These are phyloP conservation scores for Lichenothelia convexa DNA, from an alignment of 495 filamentous ascomycete genomes.

Conservation along the genomic window DNA sequence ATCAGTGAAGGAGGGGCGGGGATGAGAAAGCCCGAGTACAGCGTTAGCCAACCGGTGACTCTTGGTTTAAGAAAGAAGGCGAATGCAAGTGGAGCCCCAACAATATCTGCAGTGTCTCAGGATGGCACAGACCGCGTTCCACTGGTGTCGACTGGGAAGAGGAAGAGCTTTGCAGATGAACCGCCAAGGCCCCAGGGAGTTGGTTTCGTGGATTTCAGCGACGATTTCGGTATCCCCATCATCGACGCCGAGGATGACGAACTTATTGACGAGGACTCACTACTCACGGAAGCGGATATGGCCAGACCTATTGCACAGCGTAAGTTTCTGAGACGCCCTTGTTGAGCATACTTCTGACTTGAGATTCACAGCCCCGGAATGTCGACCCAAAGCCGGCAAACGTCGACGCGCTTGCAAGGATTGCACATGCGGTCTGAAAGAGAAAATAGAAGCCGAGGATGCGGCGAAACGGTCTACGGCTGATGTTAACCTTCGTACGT, in stretches of 20 bases:
- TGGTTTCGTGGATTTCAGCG: slow-evolving; percentile 52
- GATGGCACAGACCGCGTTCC: slow-evolving; percentile 13
- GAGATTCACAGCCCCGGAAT: slow-evolving; percentile 47
- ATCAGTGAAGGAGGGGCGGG: slow-evolving; percentile 35
- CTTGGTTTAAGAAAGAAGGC: slow-evolving; percentile 49
- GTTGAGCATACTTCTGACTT: slow-evolving; percentile 6
- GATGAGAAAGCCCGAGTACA: slow-evolving; percentile 57
- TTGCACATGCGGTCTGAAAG: slow-evolving; percentile 81
- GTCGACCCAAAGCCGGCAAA: slow-evolving; percentile 63
- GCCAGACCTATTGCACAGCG: slow-evolving; percentile 53
- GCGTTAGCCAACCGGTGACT: slow-evolving; percentile 46
- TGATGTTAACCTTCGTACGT: slow-evolving; percentile 37
- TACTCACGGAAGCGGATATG: slow-evolving; percentile 70
- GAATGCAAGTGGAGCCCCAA: slow-evolving; percentile 17
- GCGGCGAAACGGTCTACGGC: slow-evolving; percentile 43
- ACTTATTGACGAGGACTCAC: slow-evolving; percentile 65
- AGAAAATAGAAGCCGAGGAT: slow-evolving; percentile 66
- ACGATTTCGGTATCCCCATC: slow-evolving; percentile 38
- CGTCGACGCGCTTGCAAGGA: slow-evolving; percentile 90
- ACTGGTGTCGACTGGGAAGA: slow-evolving; percentile 23
- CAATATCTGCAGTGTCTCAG: slow-evolving; percentile 15
- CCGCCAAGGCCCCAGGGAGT: slow-evolving; percentile 35
- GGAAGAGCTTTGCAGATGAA: slow-evolving; percentile 20
- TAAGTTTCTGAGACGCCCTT: slow-evolving; percentile 34
- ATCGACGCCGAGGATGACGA: slow-evolving; percentile 32